These are phyloP conservation scores for Aspergillus floridensis DNA, from an alignment of 2,329 filamentous ascomycete genomes.

Conservation along the genomic window DNA sequence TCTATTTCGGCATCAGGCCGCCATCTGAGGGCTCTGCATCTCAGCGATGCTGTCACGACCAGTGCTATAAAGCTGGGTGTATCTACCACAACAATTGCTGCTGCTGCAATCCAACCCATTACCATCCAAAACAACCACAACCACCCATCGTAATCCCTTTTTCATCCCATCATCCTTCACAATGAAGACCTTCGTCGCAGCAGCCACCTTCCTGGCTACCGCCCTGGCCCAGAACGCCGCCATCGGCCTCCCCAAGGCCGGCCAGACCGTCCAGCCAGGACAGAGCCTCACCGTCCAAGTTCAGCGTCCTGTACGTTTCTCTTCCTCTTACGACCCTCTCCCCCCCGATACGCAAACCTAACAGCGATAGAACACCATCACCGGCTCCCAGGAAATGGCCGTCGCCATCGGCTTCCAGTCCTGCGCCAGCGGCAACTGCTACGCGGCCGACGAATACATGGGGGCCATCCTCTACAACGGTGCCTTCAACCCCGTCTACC, in stretches of 20 bases:
- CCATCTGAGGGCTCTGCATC: neutral
- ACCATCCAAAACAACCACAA: neutral
- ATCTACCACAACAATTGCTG: neutral
- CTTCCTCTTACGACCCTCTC: neutral
- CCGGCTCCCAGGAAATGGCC: constrained; percentile 25
- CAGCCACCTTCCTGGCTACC: constrained; percentile 20
- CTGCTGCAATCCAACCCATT: neutral
- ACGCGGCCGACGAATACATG: constrained; percentile 18
- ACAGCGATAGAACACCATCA: constrained; percentile 25
- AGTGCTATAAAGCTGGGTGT: too few species aligned
- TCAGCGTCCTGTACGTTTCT: constrained; percentile 27
- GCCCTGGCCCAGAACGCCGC: constrained; percentile 28
- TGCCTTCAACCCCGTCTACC: constrained; percentile 26
- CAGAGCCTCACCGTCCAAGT: constrained; percentile 26
- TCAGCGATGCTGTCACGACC: neutral
- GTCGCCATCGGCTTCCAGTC: constrained; percentile 32
- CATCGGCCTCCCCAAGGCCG: constrained; percentile 24
- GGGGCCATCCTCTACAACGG: constrained; percentile 30
- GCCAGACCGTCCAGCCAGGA: constrained; percentile 20
- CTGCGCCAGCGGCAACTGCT: constrained; percentile 22
- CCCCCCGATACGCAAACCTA: neutral
- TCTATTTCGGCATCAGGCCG: neutral
- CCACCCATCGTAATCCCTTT: neutral
- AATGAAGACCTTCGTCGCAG: constrained; percentile 24
- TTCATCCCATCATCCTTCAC: neutral